Base-by-base conservation (phyloP, 495 filamentous ascomycete species). In the Aspergillus incahuasiensis region DNA sequence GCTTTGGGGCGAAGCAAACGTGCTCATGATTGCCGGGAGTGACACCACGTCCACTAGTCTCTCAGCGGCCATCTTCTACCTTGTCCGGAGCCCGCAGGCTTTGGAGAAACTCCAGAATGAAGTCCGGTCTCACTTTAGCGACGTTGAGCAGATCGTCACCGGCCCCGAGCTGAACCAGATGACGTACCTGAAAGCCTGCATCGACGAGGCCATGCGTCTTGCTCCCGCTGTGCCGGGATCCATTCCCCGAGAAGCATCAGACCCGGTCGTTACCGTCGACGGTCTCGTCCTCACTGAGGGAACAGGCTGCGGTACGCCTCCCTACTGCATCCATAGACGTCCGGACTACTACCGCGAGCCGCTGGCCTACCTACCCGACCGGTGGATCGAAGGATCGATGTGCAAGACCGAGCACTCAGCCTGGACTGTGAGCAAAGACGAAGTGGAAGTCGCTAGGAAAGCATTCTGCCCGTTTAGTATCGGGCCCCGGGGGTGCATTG, bases 121-220 rank as follows among this genome's bases (percentile, higher is more conserved):
- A 60, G 69, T 88, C 35, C 79, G 83, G 24, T 52, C 46, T 8
- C 66, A 68, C 1, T 88, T 87, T 58, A 56, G 40, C 1, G 57
- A 66, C n/a, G 74, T 79, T 3, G 79, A 82, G 44, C 42, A 55
- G 32, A 55, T 55, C 15, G 44, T 55, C 5, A 55, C 53, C 1
- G 53, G 53, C 2, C 0, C 53, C 9, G 20, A 41, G 21, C 19
- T 59, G 20, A 54, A 59, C 25, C 46, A 52, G n/a, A 22, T 54
- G 24, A 38, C 40, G 1, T 77, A 76, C 25, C 74, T 90, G 1
- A 75, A 76, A 48, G 78, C 81, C 0, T 79, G 84, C 68, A 82
- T 89, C 61, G 86, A 91, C 65, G 87, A 91, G 58, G 76, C 84
- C 4, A 81, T 91, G 79, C 83, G 87, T 18, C 70, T 89, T 20